A percentile compares a stretch with the other conserved stretches of the same genome.
Conservation (phyloP, 192 early-diverging fungal genomes). For the Linnemannia zychae region DNA sequence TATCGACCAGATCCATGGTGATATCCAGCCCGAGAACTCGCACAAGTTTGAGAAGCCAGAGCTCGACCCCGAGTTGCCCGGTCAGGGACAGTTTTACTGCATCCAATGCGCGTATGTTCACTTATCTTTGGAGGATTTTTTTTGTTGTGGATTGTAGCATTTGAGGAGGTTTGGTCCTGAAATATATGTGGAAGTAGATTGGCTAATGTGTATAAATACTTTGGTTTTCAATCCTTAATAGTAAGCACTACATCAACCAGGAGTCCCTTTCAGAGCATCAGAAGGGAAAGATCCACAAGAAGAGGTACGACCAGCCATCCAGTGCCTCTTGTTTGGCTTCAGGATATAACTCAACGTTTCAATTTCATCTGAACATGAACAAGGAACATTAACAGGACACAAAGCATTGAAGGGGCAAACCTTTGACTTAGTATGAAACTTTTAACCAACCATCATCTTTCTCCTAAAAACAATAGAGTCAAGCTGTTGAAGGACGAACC, state of each 20-base stretch:
- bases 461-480: slow-evolving; percentile 57
- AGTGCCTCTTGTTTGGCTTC: background rate
- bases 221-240: slow-evolving; percentile 16
- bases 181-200: background rate
- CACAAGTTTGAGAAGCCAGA: slow-evolving; percentile 71
- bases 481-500: slow-evolving; percentile 87
- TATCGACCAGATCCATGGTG: slow-evolving; percentile 95
- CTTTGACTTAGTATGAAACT: background rate
- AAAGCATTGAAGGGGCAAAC: background rate
- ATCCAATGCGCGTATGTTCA: slow-evolving; percentile 76
- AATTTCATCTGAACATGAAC: background rate
- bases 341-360: background rate
- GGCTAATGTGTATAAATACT: background rate
- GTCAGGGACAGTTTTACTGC: slow-evolving; percentile 93
- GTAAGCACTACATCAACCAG: slow-evolving; percentile 80
- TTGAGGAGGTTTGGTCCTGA: background rate
- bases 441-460: background rate
- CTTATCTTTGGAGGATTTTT: background rate
- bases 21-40: slow-evolving; percentile 81
- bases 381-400: background rate
- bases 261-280: slow-evolving; percentile 74
- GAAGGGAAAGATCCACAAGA: slow-evolving; percentile 89
- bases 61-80: slow-evolving; percentile 89
- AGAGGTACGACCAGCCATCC: slow-evolving; percentile 54
- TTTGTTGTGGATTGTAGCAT: background rate